Evolutionary conservation across 2,329 filamentous ascomycete genomes (phyloP).

Genomic region (Aspergillus bombycis): DNA sequence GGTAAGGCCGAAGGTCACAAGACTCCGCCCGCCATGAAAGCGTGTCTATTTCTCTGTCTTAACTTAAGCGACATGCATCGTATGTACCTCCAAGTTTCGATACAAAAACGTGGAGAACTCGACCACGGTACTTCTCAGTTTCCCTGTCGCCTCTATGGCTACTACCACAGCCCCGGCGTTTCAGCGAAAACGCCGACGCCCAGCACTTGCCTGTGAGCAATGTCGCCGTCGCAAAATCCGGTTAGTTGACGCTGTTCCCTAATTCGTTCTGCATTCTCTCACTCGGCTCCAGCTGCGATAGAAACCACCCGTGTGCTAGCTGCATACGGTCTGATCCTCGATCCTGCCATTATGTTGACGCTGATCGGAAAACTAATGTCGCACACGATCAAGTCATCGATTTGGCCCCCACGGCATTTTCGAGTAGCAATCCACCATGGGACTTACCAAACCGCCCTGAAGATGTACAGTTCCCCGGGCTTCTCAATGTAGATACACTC

Average conservation of each 20-base stretch:
- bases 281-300: conserved; percentile 64
- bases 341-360: conserved; percentile 34
- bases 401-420: background rate
- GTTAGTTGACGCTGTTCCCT: background rate
- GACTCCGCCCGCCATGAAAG: background rate
- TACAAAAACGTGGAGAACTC: background rate
- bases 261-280: background rate
- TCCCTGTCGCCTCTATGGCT: background rate
- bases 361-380: background rate
- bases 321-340: conserved; percentile 66
- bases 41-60: too few species aligned
- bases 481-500: background rate
- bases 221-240: background rate
- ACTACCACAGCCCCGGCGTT: background rate
- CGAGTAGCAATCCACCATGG: background rate
- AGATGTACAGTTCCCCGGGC: background rate
- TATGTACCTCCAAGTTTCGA: background rate
- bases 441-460: background rate
- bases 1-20: background rate
- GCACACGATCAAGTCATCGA: background rate
- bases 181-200: background rate
- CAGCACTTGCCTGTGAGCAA: background rate
- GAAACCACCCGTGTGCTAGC: conserved; percentile 70
- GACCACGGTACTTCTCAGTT: background rate
- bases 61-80: too few species aligned